Evolutionary conservation across 2,329 filamentous ascomycete species (phyloP), one percentile per base, ranked within the genome.

Genomic region (Apiospora saccharicola): DNA sequence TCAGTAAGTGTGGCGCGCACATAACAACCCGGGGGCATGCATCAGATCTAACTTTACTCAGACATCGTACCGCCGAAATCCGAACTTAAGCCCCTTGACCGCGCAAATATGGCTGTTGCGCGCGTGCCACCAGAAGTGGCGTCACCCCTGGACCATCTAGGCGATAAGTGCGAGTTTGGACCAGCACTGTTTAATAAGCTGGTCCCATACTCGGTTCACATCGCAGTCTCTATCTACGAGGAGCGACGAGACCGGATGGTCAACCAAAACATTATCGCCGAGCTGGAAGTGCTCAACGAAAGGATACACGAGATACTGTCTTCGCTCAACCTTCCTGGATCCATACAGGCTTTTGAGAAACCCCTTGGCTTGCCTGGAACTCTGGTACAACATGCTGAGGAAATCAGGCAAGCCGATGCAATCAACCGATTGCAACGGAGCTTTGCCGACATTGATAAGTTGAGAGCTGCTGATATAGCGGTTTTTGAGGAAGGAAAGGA

Each of bases 181-280:
- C 91, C 91, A 30, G 93, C 95, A 0, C 84, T 99, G 0, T 98
- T 99, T 80, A 90, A 93, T 1, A 96, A 96, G 77, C 88, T 99
- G 1, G 96, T 99, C 0, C 96, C 96, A 0, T 98, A 98, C 80
- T 95, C 95, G 0, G 96, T 98, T 0, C 96, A 99, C 79, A 90
- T 98, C 68, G 96, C 96, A 10, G 94, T 95, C 1, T 98, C 94
- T 68, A 98, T 98, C 46, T 99, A 99, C 79, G 95, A 95, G 71
- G 95, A 98, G 79, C 90, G 95, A 19, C 89, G 95, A 72, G 95
- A 99, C 81, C 90, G 95, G n/a, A 86, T 98, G 72, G 92, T 99
- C 61, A 97, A 96, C 79, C 93, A 94, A 76, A 93, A 90, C 69
- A 94, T 98, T 44, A 93, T 98, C 68, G 91, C 93, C 37, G 93